Percentiles rank a stretch among this genome's conserved stretches.
phyloP scores from a whole-genome alignment of 139 green algal genomes.

The Pycnococcus provasolii region DNA sequence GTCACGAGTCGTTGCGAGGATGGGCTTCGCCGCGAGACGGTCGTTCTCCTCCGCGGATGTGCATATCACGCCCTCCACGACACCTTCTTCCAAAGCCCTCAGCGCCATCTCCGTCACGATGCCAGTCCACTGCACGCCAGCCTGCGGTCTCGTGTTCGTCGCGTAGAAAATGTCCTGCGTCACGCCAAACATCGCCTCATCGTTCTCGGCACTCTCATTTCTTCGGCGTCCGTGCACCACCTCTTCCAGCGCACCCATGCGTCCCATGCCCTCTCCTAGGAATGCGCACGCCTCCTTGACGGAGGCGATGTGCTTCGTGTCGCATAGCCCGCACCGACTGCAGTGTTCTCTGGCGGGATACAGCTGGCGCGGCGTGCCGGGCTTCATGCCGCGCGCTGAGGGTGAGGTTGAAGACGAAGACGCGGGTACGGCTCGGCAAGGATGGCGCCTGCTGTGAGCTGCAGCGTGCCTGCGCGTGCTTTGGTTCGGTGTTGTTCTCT shows the following conservation, averaged over 20 bases:
- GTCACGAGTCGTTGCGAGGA: constrained; percentile 34
- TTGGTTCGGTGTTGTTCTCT: too few species aligned
- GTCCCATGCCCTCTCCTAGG: constrained; percentile 73
- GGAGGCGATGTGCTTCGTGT: constrained; percentile 90
- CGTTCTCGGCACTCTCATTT: constrained; percentile 11
- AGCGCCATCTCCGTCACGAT: constrained; percentile 64
- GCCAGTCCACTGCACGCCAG: constrained; percentile 89
- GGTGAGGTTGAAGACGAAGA: background rate
- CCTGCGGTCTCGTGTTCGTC: background rate
- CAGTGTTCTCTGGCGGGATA: constrained; percentile 43
- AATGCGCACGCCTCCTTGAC: constrained; percentile 94
- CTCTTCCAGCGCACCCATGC: constrained; percentile 54
- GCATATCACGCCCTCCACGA: constrained; percentile 90
- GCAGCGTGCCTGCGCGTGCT: too few species aligned
- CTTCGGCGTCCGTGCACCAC: constrained; percentile 45
- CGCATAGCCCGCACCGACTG: constrained; percentile 82
- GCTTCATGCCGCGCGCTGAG: constrained; percentile 4
- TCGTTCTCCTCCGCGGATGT: constrained; percentile 54
- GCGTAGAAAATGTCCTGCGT: constrained; percentile 14
- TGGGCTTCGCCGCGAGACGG: constrained; percentile 11
- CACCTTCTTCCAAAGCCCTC: constrained; percentile 62
- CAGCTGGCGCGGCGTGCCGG: constrained; percentile 2
- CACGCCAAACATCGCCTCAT: constrained; percentile 13
- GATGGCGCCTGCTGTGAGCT: too few species aligned
- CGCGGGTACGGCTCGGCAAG: background rate